Percentiles rank a stretch among this genome's conserved stretches.
Conservation (phyloP, 805 yeast genomes). For the Starmerella gropengiesseri region DNA sequence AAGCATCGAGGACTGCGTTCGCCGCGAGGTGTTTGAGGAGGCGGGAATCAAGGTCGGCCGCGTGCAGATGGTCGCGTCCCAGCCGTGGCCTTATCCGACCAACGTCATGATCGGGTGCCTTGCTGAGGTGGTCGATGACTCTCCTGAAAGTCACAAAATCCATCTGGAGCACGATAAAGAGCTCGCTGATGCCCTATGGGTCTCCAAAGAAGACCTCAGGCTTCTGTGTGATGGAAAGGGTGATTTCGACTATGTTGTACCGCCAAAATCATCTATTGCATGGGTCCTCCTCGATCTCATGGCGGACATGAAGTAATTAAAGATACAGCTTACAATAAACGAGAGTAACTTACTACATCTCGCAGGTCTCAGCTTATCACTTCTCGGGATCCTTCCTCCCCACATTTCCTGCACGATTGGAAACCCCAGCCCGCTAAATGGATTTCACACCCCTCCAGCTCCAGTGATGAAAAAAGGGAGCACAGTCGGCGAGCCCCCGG, state of each 20-base stretch:
- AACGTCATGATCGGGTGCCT: slow-evolving; percentile 89
- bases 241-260: slow-evolving; percentile 23
- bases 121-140: slow-evolving; percentile 61
- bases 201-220: slow-evolving; percentile 44
- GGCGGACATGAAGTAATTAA: slow-evolving; percentile 1
- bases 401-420: neutral
- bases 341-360: neutral
- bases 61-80: slow-evolving; percentile 58
- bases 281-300: slow-evolving; percentile 26
- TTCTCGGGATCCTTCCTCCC: too few species aligned
- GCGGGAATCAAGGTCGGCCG: slow-evolving; percentile 61
- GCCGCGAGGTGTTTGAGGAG: slow-evolving; percentile 91
- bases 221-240: slow-evolving; percentile 28
- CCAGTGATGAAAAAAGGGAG: slow-evolving; percentile 6
- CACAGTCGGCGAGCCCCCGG: slow-evolving; percentile 27
- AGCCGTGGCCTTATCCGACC: slow-evolving; percentile 98
- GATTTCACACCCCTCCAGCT: neutral
- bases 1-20: slow-evolving; percentile 75
- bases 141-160: slow-evolving; percentile 32
- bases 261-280: slow-evolving; percentile 31
- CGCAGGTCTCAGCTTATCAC: neutral
- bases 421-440: neutral
- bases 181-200: slow-evolving; percentile 78
- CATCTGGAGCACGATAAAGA: slow-evolving; percentile 77
- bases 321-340: neutral